These are phyloP conservation scores for apple (Malus domestica) DNA, from an alignment of 306 rosid genomes.

Conservation along the genomic window DNA sequence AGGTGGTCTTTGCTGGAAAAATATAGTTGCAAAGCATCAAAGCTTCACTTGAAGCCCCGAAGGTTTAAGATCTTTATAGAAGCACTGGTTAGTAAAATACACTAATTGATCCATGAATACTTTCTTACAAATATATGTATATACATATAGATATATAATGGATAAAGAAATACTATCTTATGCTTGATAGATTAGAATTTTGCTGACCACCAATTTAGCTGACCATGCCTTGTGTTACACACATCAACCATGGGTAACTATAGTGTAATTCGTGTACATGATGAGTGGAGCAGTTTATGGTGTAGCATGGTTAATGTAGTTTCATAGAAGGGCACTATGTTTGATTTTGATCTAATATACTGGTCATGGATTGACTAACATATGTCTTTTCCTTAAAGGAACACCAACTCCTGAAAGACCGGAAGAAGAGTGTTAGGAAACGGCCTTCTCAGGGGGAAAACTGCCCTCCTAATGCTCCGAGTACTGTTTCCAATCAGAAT, in stretches of 20 bases:
- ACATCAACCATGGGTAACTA: not conserved
- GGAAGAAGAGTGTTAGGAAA: slow-evolving; percentile 77
- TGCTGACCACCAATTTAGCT: not conserved
- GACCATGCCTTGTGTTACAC: not conserved
- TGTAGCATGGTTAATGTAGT: not conserved
- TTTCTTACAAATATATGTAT: not conserved
- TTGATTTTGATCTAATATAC: slow-evolving; percentile 7
- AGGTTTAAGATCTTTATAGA: slow-evolving; percentile 88
- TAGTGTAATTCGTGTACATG: not conserved
- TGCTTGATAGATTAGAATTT: not conserved
- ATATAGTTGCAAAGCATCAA: slow-evolving; percentile 97
- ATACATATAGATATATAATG: not conserved
- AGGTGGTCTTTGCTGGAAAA: slow-evolving; percentile 99
- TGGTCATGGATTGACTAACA: slow-evolving; percentile 30
- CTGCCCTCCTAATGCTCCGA: slow-evolving; percentile 44
- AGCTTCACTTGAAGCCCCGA: slow-evolving; percentile 96
- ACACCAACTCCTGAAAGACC: slow-evolving; percentile 92
- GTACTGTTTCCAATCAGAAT: slow-evolving; percentile 49
- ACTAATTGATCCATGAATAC: slow-evolving; percentile 11
- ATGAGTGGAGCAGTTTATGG: not conserved
- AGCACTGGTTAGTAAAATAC: slow-evolving; percentile 72
- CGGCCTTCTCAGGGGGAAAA: slow-evolving; percentile 63
- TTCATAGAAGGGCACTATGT: not conserved
- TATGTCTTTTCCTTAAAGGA: slow-evolving; percentile 55
- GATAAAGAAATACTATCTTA: not conserved